These are phyloP conservation scores for Quercus variabilis DNA, from an alignment of 306 rosid genomes.

Conservation along the genomic window DNA sequence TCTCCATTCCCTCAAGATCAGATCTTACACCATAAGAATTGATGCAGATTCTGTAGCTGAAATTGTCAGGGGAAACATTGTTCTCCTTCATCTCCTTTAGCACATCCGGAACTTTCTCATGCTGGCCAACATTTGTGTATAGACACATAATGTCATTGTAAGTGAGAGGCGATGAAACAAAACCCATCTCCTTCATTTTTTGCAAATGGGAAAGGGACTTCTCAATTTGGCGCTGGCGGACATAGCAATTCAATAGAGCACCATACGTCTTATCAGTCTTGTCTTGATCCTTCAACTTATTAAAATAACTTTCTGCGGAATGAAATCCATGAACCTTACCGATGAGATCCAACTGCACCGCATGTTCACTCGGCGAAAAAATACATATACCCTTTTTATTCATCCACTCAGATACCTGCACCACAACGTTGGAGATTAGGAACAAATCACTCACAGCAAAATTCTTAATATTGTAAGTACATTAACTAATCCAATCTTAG, in stretches of 20 bases:
- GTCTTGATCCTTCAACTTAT: slow-evolving; percentile 47
- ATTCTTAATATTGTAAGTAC: not conserved
- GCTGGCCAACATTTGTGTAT: slow-evolving; percentile 59
- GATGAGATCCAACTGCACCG: slow-evolving; percentile 76
- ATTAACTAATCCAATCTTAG: not conserved
- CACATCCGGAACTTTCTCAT: slow-evolving; percentile 60
- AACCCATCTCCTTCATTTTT: slow-evolving; percentile 79
- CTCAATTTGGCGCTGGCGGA: slow-evolving; percentile 51
- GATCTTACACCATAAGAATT: slow-evolving; percentile 62
- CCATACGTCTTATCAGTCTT: slow-evolving; percentile 64
- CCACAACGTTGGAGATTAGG: slow-evolving; percentile 1
- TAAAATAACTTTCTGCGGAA: slow-evolving; percentile 63
- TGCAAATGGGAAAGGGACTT: slow-evolving; percentile 58
- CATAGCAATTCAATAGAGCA: slow-evolving; percentile 84
- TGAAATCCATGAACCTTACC: slow-evolving; percentile 63
- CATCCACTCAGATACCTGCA: slow-evolving; percentile 94
- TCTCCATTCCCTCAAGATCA: slow-evolving; percentile 59
- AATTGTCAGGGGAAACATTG: slow-evolving; percentile 63
- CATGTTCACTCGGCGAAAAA: slow-evolving; percentile 64
- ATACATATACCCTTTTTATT: slow-evolving; percentile 59
- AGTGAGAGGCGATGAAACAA: slow-evolving; percentile 54
- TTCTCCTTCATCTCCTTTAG: slow-evolving; percentile 71
- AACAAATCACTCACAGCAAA: not conserved
- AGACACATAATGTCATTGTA: slow-evolving; percentile 84
- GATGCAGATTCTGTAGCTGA: slow-evolving; percentile 79